Conservation (phyloP, 345 rosid genomes). For the Carallia brachiata region DNA sequence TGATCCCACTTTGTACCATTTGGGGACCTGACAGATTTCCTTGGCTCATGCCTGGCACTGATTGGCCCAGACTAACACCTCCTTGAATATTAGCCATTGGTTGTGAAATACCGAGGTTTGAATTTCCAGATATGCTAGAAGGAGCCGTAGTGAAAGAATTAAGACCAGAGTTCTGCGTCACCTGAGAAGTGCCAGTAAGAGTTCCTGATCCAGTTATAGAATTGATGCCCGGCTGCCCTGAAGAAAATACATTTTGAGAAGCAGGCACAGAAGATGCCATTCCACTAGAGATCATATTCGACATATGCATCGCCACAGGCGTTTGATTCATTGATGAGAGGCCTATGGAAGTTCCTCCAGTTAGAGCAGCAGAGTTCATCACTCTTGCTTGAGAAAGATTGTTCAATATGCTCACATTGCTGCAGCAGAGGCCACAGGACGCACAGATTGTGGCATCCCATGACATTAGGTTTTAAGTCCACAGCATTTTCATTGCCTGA, state of each 20-base stretch:
- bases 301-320: conserved; percentile 90
- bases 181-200: conserved; percentile 60
- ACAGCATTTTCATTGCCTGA: conserved; percentile 50
- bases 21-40: conserved; percentile 78
- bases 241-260: conserved; percentile 66
- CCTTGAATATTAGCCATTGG: conserved; percentile 58
- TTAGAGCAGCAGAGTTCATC: conserved; percentile 80
- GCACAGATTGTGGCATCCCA: conserved; percentile 62
- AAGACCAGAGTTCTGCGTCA: conserved; percentile 54
- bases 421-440: conserved; percentile 68
- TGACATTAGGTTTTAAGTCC: conserved; percentile 78
- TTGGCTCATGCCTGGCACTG: conserved; percentile 68
- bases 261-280: conserved; percentile 79
- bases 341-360: conserved; percentile 84
- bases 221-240: conserved; percentile 64
- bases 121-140: conserved; percentile 57
- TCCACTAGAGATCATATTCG: conserved; percentile 94
- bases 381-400: conserved; percentile 86
- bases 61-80: conserved; percentile 47
- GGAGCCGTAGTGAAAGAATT: conserved; percentile 56
- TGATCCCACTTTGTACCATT: conserved; percentile 73
- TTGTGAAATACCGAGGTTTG: conserved; percentile 76
- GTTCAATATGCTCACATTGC: conserved; percentile 86
- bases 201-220: conserved; percentile 67
- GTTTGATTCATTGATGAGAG: conserved; percentile 71